Percentiles rank a stretch among this genome's conserved stretches.
Conservation (phyloP, 208 protist species). For the Crithidia thermophila region DNA sequence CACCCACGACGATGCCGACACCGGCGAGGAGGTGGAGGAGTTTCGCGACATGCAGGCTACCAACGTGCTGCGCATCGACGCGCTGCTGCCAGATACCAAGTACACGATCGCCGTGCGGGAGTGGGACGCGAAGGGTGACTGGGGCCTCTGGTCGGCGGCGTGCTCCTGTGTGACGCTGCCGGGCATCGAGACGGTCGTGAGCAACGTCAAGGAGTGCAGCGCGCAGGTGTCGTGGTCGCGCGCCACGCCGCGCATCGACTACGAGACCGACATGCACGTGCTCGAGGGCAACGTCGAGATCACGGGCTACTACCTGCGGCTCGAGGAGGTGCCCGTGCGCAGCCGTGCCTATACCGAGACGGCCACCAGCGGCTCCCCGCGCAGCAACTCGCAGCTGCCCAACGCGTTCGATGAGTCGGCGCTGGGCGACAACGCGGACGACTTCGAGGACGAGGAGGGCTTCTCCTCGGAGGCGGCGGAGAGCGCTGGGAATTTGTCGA, state of each 20-base stretch:
- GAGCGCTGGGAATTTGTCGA: constrained; percentile 12
- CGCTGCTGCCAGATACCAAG: constrained; percentile 84
- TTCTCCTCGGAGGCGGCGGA: constrained; percentile 14
- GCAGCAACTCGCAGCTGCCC: neutral
- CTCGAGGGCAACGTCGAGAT: constrained; percentile 76
- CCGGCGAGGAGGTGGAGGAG: constrained; percentile 59
- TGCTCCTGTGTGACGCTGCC: constrained; percentile 86
- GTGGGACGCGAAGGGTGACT: constrained; percentile 88
- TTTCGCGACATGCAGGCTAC: constrained; percentile 72
- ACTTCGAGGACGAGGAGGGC: neutral
- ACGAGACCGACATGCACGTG: constrained; percentile 88
- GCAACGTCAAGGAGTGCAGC: constrained; percentile 85
- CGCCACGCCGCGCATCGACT: constrained; percentile 65
- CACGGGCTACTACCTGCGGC: constrained; percentile 69
- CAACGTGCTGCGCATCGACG: constrained; percentile 81
- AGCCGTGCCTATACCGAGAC: neutral
- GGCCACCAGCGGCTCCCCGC: neutral
- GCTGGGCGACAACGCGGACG: neutral
- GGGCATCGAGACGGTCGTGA: constrained; percentile 55
- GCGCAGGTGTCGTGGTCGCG: constrained; percentile 71
- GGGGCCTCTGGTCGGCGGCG: constrained; percentile 87
- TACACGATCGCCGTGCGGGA: constrained; percentile 91
- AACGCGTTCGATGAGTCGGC: neutral
- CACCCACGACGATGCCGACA: constrained; percentile 55
- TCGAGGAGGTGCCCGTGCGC: constrained; percentile 63